These are phyloP conservation scores for Cladosporium sp. DNA, from an alignment of 2,329 filamentous ascomycete species.

Conservation along the genomic window DNA sequence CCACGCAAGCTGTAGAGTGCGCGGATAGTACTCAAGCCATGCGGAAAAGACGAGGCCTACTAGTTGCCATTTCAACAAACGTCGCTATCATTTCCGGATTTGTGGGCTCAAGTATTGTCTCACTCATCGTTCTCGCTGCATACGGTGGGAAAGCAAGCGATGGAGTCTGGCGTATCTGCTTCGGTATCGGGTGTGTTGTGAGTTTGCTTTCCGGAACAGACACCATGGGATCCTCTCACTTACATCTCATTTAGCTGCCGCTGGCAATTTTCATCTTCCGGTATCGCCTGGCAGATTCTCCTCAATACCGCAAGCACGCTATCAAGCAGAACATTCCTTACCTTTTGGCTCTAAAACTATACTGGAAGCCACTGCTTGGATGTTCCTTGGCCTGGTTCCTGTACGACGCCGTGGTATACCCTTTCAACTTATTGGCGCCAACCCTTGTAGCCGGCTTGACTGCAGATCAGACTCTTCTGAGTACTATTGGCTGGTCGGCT, in stretches of 20 bases:
- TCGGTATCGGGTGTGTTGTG: slow-evolving; percentile 70
- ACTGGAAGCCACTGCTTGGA: slow-evolving; percentile 67
- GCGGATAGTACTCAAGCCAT: neutral
- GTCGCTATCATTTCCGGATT: slow-evolving; percentile 72
- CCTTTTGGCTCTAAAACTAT: slow-evolving; percentile 59
- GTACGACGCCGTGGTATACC: slow-evolving; percentile 67
- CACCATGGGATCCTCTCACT: no score
- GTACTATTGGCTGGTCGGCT: slow-evolving; percentile 83
- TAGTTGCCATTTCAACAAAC: slow-evolving; percentile 24
- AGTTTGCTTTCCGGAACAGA: no score
- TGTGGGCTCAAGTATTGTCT: slow-evolving; percentile 74
- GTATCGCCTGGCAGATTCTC: slow-evolving; percentile 71
- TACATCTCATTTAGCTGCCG: slow-evolving; percentile 52
- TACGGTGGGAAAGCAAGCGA: slow-evolving; percentile 56
- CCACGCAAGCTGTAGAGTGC: no score
- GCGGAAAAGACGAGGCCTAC: slow-evolving; percentile 22
- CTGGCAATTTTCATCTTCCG: slow-evolving; percentile 69
- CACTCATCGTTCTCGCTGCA: slow-evolving; percentile 55
- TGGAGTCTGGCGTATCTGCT: slow-evolving; percentile 76
- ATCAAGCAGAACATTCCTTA: slow-evolving; percentile 60
- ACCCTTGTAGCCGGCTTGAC: slow-evolving; percentile 69
- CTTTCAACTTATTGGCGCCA: slow-evolving; percentile 80
- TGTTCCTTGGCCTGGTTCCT: slow-evolving; percentile 81
- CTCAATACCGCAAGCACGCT: slow-evolving; percentile 70
- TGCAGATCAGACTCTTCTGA: slow-evolving; percentile 62